phyloP scores from a whole-genome alignment of 1,284 basidiomycete genomes.

The Cryptococcus sp. region DNA sequence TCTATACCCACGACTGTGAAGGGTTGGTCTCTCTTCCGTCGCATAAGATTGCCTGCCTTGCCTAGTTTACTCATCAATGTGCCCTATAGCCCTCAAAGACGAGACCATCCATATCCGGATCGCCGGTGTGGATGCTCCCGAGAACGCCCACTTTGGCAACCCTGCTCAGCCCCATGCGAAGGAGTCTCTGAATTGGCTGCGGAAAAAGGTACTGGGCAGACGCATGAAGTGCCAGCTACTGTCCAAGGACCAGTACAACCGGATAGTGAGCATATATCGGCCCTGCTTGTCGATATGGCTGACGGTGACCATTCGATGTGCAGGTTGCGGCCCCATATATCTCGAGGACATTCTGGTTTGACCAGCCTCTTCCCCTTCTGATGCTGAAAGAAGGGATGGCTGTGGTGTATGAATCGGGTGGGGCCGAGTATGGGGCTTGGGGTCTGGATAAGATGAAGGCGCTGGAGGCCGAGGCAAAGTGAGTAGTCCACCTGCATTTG shows the following conservation, averaged over 20 bases:
- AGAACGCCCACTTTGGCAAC: constrained; percentile 75
- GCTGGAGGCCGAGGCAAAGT: constrained; percentile 67
- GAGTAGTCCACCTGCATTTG: constrained; percentile 27
- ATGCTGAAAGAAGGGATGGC: constrained; percentile 76
- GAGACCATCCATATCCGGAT: constrained; percentile 79
- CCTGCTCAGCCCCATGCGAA: constrained; percentile 65
- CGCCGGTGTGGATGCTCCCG: constrained; percentile 84
- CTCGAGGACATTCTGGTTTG: constrained; percentile 51
- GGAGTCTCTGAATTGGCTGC: constrained; percentile 72
- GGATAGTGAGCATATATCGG: constrained; percentile 59
- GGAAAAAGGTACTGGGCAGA: constrained; percentile 55
- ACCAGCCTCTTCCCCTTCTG: constrained; percentile 63
- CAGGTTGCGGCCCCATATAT: constrained; percentile 64
- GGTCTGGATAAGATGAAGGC: constrained; percentile 62
- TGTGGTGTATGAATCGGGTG: constrained; percentile 67
- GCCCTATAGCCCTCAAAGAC: constrained; percentile 61
- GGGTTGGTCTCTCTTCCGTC: constrained; percentile 53
- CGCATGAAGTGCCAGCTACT: constrained; percentile 58
- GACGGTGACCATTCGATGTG: background rate
- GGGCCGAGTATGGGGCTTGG: constrained; percentile 70
- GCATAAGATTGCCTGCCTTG: no score
- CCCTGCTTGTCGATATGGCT: background rate
- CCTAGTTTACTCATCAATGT: background rate
- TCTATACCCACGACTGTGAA: constrained; percentile 59
- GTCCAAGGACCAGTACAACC: constrained; percentile 73